phyloP scores from a whole-genome alignment of 2,329 filamentous ascomycete species.

The Raffaelea arxii region DNA sequence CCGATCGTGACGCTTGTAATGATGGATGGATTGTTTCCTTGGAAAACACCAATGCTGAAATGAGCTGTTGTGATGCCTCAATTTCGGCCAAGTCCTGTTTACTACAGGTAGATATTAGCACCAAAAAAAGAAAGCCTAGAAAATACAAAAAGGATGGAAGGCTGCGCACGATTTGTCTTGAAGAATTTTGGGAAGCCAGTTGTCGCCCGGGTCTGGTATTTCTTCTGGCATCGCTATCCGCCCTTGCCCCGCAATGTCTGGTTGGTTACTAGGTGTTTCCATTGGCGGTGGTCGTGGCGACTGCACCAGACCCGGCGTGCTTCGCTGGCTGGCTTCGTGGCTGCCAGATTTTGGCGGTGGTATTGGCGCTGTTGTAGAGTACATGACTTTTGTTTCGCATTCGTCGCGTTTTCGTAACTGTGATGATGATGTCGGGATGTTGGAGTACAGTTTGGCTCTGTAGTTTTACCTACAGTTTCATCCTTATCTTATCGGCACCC shows the following conservation, averaged over 20 bases:
- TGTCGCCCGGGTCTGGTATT: conserved; percentile 51
- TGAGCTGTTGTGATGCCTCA: conserved; percentile 52
- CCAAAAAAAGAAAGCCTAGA: not conserved
- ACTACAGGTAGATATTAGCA: conserved; percentile 29
- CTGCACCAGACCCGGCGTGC: conserved; percentile 46
- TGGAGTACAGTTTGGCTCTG: not conserved
- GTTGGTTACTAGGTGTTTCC: conserved; percentile 6
- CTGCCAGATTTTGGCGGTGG: conserved; percentile 64
- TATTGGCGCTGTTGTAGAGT: conserved; percentile 50
- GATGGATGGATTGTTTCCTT: conserved; percentile 62
- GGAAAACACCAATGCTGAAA: conserved; percentile 64
- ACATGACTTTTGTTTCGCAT: conserved; percentile 17
- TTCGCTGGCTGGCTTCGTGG: conserved; percentile 57
- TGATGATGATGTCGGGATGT: too few species aligned
- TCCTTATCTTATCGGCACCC: not conserved
- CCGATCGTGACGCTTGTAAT: conserved; percentile 52
- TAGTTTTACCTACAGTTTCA: not conserved
- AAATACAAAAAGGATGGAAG: not conserved
- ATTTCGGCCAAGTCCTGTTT: conserved; percentile 70
- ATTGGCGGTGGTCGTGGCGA: conserved; percentile 32
- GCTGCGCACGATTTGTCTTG: conserved; percentile 69
- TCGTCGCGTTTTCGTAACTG: conserved; percentile 9
- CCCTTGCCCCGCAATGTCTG: conserved; percentile 19
- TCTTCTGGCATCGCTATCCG: conserved; percentile 21
- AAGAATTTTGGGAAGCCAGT: conserved; percentile 69